Evolutionary conservation across 306 rosid genomes (phyloP).

Genomic region (Cotoneaster glaucophyllus): DNA sequence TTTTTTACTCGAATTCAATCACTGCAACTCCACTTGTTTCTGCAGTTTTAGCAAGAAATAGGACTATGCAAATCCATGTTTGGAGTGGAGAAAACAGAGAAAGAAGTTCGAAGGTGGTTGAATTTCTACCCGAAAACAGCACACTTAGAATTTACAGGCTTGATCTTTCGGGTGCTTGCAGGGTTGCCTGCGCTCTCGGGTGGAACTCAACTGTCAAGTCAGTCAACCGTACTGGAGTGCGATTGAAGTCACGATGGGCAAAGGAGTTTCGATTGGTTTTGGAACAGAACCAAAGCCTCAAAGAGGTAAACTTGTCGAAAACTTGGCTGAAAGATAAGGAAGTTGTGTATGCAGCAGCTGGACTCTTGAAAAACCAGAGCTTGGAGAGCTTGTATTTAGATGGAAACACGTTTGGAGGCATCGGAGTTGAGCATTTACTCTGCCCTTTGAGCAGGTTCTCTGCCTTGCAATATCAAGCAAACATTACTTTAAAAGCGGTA

Average conservation of each 20-base stretch:
- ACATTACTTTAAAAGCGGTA: conserved; percentile 50
- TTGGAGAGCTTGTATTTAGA: conserved; percentile 55
- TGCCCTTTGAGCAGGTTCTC: conserved; percentile 91
- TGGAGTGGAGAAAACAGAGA: conserved; percentile 78
- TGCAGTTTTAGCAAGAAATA: conserved; percentile 79
- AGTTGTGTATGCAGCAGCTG: conserved; percentile 74
- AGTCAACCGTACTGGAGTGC: conserved; percentile 75
- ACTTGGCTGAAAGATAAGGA: conserved; percentile 77
- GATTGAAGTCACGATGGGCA: conserved; percentile 77
- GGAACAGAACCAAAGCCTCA: conserved; percentile 65
- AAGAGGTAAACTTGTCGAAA: conserved; percentile 65
- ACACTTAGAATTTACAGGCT: conserved; percentile 68
- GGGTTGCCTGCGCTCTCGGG: conserved; percentile 75
- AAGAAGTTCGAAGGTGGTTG: conserved; percentile 71
- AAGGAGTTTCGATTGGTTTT: conserved; percentile 81
- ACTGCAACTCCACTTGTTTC: conserved; percentile 82
- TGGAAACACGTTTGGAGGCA: conserved; percentile 65
- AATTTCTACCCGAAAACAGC: conserved; percentile 66
- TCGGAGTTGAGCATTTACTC: conserved; percentile 76
- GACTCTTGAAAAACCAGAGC: conserved; percentile 69
- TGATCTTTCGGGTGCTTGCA: conserved; percentile 60
- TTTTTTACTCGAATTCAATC: conserved; percentile 59
- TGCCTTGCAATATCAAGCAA: conserved; percentile 75
- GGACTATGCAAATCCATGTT: conserved; percentile 74
- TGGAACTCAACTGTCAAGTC: conserved; percentile 75